Evolutionary conservation across 2,329 filamentous ascomycete species (phyloP), one percentile per base, ranked within the genome.

Genomic region (Colletotrichum salicis): DNA sequence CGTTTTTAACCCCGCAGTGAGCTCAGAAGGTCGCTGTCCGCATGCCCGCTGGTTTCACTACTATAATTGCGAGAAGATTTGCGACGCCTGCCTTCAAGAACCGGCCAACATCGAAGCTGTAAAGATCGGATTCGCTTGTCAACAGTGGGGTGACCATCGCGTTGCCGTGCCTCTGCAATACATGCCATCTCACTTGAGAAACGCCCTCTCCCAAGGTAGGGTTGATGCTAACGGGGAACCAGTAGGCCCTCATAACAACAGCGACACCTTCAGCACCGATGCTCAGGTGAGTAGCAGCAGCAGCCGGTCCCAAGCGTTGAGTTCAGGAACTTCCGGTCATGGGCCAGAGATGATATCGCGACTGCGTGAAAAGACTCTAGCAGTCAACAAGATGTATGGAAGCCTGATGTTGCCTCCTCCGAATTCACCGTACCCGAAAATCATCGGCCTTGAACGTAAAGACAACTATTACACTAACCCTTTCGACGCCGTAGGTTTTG

Each of bases 151-250:
- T 3, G 60, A 72, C 7, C 12, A n/a, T 4, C 60, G 60, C 0
- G 66, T 68, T 35, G 59, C 70, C 0, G 67, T 72, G 1, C 66
- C 64, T 5, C 37, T 54, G 2, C 13, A 51, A n/a, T 60, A 24
- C n/a, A 66, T 58, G 55, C 60, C 60, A 4, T 11, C 64, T n/a
- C 54, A 66, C 10, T 13, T 35, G 27, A 60, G 11, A 61, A 8
- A 11, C 1, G 1, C 22, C 1, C 19, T 48, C 15, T 48, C 41
- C 19, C 15, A n/a, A n/a, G 1, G 7, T 48, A n/a, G 19, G n/a
- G 15, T n/a, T 48, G 41, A n/a, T n/a, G 19, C 19, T 48, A 11
- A 48, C 1, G 41, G 15, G 41, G 8, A n/a, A n/a, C 7, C 19
- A 48, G 19, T 48, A 19, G 41, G 8, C 27, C 27, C 27, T 29